phyloP scores from a whole-genome alignment of 169 alveolate genomes.

The Miamiensis avidus region DNA sequence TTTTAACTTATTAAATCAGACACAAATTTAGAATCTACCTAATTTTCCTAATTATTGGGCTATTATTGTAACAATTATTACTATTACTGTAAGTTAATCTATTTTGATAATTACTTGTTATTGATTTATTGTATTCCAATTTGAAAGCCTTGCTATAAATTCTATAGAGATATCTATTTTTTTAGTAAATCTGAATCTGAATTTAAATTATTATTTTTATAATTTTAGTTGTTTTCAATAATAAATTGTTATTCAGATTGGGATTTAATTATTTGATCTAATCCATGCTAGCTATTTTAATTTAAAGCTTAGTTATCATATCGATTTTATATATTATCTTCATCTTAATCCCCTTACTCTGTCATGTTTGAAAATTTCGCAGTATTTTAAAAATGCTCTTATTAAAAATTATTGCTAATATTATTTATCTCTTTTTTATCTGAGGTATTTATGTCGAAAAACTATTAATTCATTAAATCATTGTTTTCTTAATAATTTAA shows the following conservation, averaged over 20 bases:
- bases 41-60: too few relatives aligned
- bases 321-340: too few relatives aligned
- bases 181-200: not conserved
- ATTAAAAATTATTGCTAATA: too few relatives aligned
- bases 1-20: not conserved
- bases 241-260: not conserved
- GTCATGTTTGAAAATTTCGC: not conserved
- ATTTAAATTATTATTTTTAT: too few relatives aligned
- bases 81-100: too few relatives aligned
- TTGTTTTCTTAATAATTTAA: not conserved
- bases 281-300: not conserved
- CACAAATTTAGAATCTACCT: not conserved
- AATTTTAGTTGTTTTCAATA: too few relatives aligned
- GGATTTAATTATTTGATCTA: not conserved
- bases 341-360: not conserved
- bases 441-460: not conserved
- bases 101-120: too few relatives aligned
- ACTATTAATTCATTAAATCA: not conserved
- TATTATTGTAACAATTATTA: too few relatives aligned
- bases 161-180: too few relatives aligned
- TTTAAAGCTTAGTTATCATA: not conserved
- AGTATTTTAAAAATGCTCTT: not conserved
- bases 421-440: not conserved
- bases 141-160: not conserved
- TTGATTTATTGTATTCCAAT: too few relatives aligned